Percentiles rank a stretch among this genome's conserved stretches.
These are phyloP conservation scores for Climacium dendroides DNA, from an alignment of 225 moss, liverwort and hornwort species.

Conservation along the genomic window DNA sequence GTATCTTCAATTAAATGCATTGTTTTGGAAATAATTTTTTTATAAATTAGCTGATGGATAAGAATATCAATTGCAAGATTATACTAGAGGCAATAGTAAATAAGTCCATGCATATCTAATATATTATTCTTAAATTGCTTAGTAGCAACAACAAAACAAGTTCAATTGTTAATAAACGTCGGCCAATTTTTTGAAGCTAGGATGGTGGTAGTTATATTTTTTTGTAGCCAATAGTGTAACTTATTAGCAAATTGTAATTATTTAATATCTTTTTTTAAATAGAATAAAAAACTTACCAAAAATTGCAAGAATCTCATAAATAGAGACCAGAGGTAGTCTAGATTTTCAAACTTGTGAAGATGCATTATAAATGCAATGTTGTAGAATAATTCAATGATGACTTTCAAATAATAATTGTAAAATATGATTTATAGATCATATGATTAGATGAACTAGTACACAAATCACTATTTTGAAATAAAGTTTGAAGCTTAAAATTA, in stretches of 20 bases:
- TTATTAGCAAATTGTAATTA: rapidly evolving
- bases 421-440: neutral
- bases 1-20: neutral
- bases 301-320: neutral
- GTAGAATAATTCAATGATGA: neutral
- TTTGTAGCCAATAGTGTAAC: neutral
- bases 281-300: neutral
- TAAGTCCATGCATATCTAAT: neutral
- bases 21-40: neutral
- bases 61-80: neutral
- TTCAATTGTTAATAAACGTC: neutral
- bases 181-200: neutral
- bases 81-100: neutral
- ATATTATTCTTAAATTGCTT: neutral
- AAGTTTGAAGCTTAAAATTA: neutral
- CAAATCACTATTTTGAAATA: neutral
- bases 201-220: neutral
- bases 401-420: neutral
- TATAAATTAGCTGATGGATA: neutral
- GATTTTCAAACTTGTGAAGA: neutral
- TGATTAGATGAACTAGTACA: neutral
- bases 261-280: neutral
- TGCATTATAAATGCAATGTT: neutral
- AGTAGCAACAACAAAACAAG: neutral
- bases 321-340: rapidly evolving